phyloP scores from a whole-genome alignment of 176 grass and related monocot genomes.

The Carex pumila region DNA sequence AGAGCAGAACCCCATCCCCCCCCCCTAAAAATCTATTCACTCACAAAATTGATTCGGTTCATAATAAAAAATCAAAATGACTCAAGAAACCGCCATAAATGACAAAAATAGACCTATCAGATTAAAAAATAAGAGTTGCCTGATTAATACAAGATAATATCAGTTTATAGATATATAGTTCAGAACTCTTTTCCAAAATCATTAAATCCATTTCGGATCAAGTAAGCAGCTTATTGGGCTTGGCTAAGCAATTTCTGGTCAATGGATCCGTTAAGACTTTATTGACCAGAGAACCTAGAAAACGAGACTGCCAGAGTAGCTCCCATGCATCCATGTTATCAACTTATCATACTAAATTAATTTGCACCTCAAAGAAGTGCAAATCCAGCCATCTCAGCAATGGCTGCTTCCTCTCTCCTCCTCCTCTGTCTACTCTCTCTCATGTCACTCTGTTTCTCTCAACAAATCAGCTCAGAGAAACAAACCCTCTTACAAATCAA shows the following conservation, averaged over 20 bases:
- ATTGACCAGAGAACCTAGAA: neutral
- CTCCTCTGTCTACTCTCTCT: conserved; percentile 2
- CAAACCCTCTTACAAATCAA: conserved; percentile 43
- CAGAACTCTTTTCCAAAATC: neutral
- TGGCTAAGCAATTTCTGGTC: neutral
- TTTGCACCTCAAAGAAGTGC: neutral
- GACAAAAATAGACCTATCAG: no score
- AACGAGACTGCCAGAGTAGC: neutral
- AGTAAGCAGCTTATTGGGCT: neutral
- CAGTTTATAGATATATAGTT: no score
- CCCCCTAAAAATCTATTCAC: no score
- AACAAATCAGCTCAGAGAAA: conserved; percentile 29
- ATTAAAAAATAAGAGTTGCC: no score
- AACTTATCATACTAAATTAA: no score
- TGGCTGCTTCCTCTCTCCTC: conserved; percentile 19
- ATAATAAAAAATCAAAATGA: no score
- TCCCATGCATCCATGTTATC: neutral
- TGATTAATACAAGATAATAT: no score
- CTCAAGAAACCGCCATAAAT: no score
- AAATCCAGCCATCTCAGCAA: conserved; percentile 5
- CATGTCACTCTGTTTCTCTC: neutral
- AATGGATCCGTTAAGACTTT: neutral
- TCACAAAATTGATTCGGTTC: no score
- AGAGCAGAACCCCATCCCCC: no score
- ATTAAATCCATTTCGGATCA: neutral